phyloP scores from a whole-genome alignment of 2,329 filamentous ascomycete genomes.

The Berkeleyomyces basicola region DNA sequence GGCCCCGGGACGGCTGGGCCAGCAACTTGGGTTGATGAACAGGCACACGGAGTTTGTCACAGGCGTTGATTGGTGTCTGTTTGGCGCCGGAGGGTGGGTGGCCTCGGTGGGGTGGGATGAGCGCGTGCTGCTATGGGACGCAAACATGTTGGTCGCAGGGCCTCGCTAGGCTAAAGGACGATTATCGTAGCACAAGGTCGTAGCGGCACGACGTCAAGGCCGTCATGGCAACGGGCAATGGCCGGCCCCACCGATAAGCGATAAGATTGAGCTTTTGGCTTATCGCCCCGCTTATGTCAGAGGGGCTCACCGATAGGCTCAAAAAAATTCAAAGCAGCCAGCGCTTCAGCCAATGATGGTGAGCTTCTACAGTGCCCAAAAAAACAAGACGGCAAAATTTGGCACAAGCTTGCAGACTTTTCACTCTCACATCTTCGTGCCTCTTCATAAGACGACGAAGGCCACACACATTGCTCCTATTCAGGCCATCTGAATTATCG shows the following conservation, averaged over 20 bases:
- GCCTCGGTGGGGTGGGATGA: slow-evolving; percentile 93
- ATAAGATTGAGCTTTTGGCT: not conserved
- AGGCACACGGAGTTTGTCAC: slow-evolving; percentile 90
- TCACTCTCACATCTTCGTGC: not conserved
- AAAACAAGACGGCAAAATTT: not conserved
- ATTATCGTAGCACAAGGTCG: no score
- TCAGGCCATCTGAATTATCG: not conserved
- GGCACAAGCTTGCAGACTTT: not conserved
- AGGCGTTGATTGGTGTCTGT: slow-evolving; percentile 94
- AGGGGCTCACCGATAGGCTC: slow-evolving; percentile 4
- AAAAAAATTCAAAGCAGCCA: slow-evolving; percentile 1
- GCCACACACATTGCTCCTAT: not conserved
- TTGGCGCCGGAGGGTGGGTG: slow-evolving; percentile 89
- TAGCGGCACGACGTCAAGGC: not conserved
- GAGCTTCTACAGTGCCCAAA: not conserved
- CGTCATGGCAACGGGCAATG: not conserved
- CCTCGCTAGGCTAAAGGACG: no score
- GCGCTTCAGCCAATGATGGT: not conserved
- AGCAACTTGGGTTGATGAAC: slow-evolving; percentile 75
- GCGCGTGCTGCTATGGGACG: slow-evolving; percentile 80
- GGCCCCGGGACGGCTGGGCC: slow-evolving; percentile 32
- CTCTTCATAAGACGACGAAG: not conserved
- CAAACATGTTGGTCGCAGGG: slow-evolving; percentile 30
- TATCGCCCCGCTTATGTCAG: slow-evolving; percentile 6
- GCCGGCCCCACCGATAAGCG: not conserved